Base-by-base conservation (phyloP, 257 asterid genomes). In the Solanum rostratum region DNA sequence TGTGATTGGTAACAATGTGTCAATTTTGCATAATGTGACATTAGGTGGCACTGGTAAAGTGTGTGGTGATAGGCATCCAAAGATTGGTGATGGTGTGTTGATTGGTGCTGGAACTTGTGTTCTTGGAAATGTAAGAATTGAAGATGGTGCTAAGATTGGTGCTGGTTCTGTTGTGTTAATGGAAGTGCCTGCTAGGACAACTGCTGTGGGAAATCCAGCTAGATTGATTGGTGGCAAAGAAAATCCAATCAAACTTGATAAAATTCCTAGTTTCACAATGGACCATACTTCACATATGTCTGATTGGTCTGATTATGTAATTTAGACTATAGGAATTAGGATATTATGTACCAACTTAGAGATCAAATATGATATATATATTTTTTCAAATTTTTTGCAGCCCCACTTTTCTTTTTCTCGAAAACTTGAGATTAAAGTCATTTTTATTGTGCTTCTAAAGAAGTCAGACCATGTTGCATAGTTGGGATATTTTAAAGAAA, bases 31-130 rank as follows among this genome's bases (percentile, higher is more conserved):
- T 29, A 93, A 95, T 85, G 99, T 95, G 80, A 95, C 99, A 0
- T 87, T 95, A 37, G 99, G 99, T 15, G 99, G 99, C 1, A 94
- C 99, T 1, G 99, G 99, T 15, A 95, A 95, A 85, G 93, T 70
- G 0, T 87, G 90, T 7, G 99, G 99, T 3, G 98, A 95, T 19
- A 79, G 99, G 16, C 99, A 95, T 82, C 99, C 98, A 2, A 95
- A 95, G 66, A 91, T 94, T 50, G 97, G 98, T 14, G 91, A 95
- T 57, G 99, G 99, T 30, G 99, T 95, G 7, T 60, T 95, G 88
- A 94, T 95, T 30, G 99, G 99, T 2, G 99, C 98, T 7, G 99
- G 97, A 16, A 94, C 99, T 81, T 94, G 97, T 84, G 97, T 94
- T 24, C 87, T 95, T 86, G 99, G 99, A 37, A 94, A 92, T 89